Base-by-base conservation (phyloP, 805 yeast genomes). In the Clavispora carvajalis region DNA sequence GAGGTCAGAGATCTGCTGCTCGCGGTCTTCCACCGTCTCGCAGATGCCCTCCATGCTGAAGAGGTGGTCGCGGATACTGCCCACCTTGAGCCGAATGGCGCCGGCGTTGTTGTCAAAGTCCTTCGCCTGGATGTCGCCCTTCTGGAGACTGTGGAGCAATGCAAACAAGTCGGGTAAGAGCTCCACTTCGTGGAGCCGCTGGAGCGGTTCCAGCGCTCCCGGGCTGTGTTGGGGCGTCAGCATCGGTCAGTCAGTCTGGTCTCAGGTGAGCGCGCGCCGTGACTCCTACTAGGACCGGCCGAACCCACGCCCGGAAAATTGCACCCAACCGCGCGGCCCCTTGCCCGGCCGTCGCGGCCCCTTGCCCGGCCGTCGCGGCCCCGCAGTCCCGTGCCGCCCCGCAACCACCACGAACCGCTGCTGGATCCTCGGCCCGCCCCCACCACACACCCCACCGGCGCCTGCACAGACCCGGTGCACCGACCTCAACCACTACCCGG, bases 21-120 rank as follows among this genome's bases (percentile, higher is more conserved):
- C 48, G 33, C 51, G 52, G 13, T 59, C 63, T 31, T 64, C 71
- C 12, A 68, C 62, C 1, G 72, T 60, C 44, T 71, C 74, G 25
- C 67, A 58, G 34, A 73, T 57, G 1, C 76, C 79, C 34, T 72
- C 75, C 9, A 73, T 61, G 24, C 59, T 62, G 41, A 62, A 62
- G n/a, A 73, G 48, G 7, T 59, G 48, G 38, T 51, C 60, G 34
- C 67, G 58, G 24, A 71, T 54, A 36, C 53, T 63, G 37, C 54
- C 55, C 21, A 74, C 43, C 44, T 76, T 53, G 17, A 73, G 62
- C 26, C 74, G 58, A 24, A 74, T 63, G 11, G 72, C 55, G 16
- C 79, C 79, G 22, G 74, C 63, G 39, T 64, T 58, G 49, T 65
- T 67, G 43, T 66, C 71, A 43, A 69, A 67, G 43, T 69, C 73